phyloP scores from a whole-genome alignment of 306 rosid species.

The apple (Malus domestica) region DNA sequence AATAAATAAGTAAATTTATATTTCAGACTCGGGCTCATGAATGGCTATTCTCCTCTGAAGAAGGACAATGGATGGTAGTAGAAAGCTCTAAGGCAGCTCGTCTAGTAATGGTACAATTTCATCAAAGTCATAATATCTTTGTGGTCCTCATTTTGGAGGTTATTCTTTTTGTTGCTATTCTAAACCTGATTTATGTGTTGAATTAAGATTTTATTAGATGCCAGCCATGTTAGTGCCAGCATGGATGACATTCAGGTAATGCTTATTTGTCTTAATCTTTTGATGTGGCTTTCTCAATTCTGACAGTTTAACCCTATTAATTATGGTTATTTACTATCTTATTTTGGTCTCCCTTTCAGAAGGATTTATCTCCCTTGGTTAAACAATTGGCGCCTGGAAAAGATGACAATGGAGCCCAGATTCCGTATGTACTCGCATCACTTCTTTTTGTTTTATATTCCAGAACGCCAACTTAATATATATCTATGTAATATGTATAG shows the following conservation, averaged over 20 bases:
- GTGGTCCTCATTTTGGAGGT: neutral
- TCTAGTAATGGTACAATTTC: conserved; percentile 62
- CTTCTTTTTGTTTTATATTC: conserved; percentile 6
- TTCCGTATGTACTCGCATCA: conserved; percentile 62
- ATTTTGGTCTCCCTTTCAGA: conserved; percentile 44
- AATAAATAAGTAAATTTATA: conserved; percentile 20
- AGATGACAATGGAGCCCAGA: conserved; percentile 58
- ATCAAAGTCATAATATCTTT: neutral
- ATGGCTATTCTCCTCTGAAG: conserved; percentile 93
- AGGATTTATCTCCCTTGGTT: conserved; percentile 83
- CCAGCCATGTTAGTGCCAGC: conserved; percentile 51
- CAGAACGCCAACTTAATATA: conserved; percentile 3
- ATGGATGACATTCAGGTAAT: conserved; percentile 91
- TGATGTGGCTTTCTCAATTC: neutral
- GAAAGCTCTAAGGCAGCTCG: conserved; percentile 90
- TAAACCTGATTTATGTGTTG: conserved; percentile 21
- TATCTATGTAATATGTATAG: neutral
- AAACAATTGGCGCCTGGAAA: conserved; percentile 64
- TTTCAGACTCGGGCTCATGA: conserved; percentile 75
- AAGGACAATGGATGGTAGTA: conserved; percentile 96
- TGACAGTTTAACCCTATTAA: conserved; percentile 5
- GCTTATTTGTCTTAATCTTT: conserved; percentile 17
- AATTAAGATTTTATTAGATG: conserved; percentile 65
- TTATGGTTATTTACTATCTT: conserved; percentile 16
- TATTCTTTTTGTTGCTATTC: conserved; percentile 18